Evolutionary conservation across 202 grass and related monocot species (phyloP).

Genomic region (Schoenoplectus tabernaemontani): DNA sequence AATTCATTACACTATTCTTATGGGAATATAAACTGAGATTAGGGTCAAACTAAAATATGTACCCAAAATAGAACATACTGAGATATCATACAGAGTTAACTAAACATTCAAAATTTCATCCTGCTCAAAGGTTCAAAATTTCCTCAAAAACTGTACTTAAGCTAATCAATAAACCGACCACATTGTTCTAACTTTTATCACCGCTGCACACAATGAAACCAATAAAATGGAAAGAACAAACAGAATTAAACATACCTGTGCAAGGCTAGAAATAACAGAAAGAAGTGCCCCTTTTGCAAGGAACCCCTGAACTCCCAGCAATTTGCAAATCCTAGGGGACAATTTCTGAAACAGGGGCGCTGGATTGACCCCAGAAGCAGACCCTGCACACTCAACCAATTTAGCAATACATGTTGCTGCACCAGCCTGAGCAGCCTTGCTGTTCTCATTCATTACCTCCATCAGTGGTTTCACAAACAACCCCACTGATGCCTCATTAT

Average conservation of each 20-base stretch:
- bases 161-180: neutral
- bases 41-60: no score
- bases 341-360: conserved; percentile 62
- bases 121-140: neutral
- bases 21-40: neutral
- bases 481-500: conserved; percentile 43
- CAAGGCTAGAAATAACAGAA: conserved; percentile 59
- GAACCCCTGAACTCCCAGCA: conserved; percentile 70
- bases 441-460: conserved; percentile 90
- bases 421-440: conserved; percentile 74
- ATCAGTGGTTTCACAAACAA: conserved; percentile 83
- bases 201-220: neutral
- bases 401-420: conserved; percentile 75
- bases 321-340: conserved; percentile 66
- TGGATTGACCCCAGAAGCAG: neutral
- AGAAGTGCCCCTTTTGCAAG: conserved; percentile 81
- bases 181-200: neutral
- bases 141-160: neutral
- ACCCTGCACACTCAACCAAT: conserved; percentile 57
- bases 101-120: neutral
- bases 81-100: no score
- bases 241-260: conserved; percentile 36
- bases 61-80: no score
- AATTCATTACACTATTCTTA: neutral
- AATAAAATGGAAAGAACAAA: conserved; percentile 13